These are phyloP conservation scores for Dioscorea cayenensis DNA, from an alignment of 116 monocot genomes.

Conservation along the genomic window DNA sequence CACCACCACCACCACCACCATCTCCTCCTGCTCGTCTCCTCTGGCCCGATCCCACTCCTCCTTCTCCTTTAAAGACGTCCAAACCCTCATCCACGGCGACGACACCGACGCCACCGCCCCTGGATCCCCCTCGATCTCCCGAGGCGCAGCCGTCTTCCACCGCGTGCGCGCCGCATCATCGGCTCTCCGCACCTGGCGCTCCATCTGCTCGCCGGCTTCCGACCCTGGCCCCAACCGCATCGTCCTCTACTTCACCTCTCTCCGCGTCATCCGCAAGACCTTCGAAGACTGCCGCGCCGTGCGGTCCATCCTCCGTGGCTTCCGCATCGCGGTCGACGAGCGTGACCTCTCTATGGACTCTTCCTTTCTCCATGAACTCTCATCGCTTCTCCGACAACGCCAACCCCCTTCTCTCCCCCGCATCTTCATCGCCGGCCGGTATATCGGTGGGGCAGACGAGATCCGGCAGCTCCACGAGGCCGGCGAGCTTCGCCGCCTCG, in stretches of 20 bases:
- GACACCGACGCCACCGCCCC: neutral
- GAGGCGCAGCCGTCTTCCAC: constrained; percentile 49
- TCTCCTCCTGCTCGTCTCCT: neutral
- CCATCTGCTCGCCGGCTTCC: constrained; percentile 13
- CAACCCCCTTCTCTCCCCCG: constrained; percentile 47
- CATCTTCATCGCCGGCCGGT: constrained; percentile 62
- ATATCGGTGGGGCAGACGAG: constrained; percentile 83
- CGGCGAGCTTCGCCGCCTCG: constrained; percentile 55
- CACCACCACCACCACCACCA: too few species aligned
- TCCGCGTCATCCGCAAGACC: constrained; percentile 68
- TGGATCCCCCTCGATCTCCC: constrained; percentile 8
- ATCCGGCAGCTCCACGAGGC: constrained; percentile 62
- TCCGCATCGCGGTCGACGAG: constrained; percentile 73
- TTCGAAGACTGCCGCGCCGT: constrained; percentile 69
- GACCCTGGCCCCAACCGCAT: constrained; percentile 9
- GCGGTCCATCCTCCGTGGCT: constrained; percentile 60
- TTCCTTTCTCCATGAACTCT: constrained; percentile 57
- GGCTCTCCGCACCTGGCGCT: constrained; percentile 53
- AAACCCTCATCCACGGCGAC: constrained; percentile 36
- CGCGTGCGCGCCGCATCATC: constrained; percentile 61
- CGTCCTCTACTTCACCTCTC: constrained; percentile 57
- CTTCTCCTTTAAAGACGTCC: constrained; percentile 52
- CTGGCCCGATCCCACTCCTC: constrained; percentile 17
- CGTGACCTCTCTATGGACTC: constrained; percentile 80
- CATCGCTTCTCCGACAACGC: constrained; percentile 35